Evolutionary conservation across 352 stramenopile species (phyloP).

Genomic region (Thraustotheca clavata): DNA sequence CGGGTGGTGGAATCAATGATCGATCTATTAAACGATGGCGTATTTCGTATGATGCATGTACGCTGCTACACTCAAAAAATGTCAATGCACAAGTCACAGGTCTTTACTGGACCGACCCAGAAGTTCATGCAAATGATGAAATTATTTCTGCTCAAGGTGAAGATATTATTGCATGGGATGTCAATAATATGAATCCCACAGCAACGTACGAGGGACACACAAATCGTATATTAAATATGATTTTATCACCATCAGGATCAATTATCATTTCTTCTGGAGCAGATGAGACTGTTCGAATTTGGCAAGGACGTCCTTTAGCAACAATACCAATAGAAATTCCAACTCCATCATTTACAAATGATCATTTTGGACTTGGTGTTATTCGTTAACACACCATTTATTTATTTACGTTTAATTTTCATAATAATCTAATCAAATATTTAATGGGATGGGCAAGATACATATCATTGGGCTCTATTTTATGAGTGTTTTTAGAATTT

Average conservation of each 20-base stretch:
- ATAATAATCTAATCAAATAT: too few species aligned
- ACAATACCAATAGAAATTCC: too few species aligned
- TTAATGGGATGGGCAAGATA: too few species aligned
- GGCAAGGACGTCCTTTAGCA: not conserved
- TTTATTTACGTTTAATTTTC: too few species aligned
- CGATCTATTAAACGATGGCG: constrained; percentile 12
- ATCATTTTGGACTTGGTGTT: too few species aligned
- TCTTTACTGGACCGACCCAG: constrained; percentile 1
- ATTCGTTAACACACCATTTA: too few species aligned
- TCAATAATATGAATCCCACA: not conserved
- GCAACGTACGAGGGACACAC: not conserved
- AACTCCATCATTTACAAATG: too few species aligned
- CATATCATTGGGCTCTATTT: too few species aligned
- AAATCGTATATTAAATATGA: not conserved
- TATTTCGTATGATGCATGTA: constrained; percentile 5
- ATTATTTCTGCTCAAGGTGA: not conserved
- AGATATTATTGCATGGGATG: not conserved
- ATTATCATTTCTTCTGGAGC: not conserved
- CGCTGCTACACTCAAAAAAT: constrained; percentile 1
- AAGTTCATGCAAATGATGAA: not conserved
- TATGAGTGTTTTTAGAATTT: too few species aligned
- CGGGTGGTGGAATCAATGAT: constrained; percentile 8
- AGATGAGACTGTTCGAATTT: not conserved
- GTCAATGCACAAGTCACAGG: constrained; percentile 11
- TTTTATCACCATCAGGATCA: not conserved